Base-by-base conservation (phyloP, 2,329 filamentous ascomycete genomes). In the Cladosporium sp. region DNA sequence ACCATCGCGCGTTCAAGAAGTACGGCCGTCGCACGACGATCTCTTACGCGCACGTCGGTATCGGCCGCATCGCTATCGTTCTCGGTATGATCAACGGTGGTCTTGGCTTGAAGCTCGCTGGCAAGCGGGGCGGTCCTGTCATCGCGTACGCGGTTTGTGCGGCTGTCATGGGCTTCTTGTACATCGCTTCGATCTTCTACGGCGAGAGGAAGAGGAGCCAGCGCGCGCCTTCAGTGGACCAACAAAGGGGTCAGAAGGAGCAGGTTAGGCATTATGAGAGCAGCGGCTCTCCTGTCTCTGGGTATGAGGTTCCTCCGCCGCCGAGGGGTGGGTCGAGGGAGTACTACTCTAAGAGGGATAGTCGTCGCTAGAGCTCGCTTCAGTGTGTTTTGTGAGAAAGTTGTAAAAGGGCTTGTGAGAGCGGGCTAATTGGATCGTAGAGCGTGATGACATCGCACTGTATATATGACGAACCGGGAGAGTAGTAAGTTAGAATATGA, bases 1-100 rank as follows among this genome's bases (percentile, higher is more conserved):
- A 87, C 67, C 85, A 87, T 69, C 66, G 75, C 3, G 70, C 82
- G 48, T 87, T 81, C 76, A 81, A 81, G 61, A 82, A 80, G 67
- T 78, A 79, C 16, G 77, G 78, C 8, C 73, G 72, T 16, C 81
- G 82, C 36, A 82, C 80, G 1, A 67, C 79, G 7, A 82, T 80
- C 72, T 83, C 82, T 0, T 78, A 82, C 65, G 71, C 73, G 3
- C 74, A 76, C 60, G 61, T 75, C 54, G 69, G 64, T 30, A 67
- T 72, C 7, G 74, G 74, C 8, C 68, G 74, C 10, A 63, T 70
- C 25, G 76, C 82, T 25, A 80, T 87, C 14, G 76, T 80, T 0
- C 74, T 86, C 0, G 85, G 83, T 3, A 83, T 86, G 64, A 78
- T 87, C 72, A 87, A 86, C 70, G 85, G 83, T n/a, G 85, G 84